These are phyloP conservation scores for Microthyrium microscopicum DNA, from an alignment of 2,329 filamentous ascomycete species.

Conservation along the genomic window DNA sequence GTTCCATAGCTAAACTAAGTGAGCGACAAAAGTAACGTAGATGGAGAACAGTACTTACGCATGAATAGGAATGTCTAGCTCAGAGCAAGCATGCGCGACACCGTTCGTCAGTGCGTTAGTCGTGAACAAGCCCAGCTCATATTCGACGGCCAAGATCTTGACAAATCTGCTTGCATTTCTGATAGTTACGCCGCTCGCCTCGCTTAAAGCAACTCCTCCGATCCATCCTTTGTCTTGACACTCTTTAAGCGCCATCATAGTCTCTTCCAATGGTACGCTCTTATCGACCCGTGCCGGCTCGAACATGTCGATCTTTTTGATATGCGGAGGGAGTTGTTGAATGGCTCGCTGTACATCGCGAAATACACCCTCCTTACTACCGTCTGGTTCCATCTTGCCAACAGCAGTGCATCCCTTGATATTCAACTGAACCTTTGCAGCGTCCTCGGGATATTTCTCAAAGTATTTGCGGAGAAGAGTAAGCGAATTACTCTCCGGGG, in stretches of 20 bases:
- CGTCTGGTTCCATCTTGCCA: constrained; percentile 20
- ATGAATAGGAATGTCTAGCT: constrained; percentile 51
- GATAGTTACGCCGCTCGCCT: constrained; percentile 28
- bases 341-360: not conserved
- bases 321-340: too few relatives aligned
- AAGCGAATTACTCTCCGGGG: constrained; percentile 28
- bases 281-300: constrained; percentile 29
- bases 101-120: constrained; percentile 41
- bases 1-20: too few relatives aligned
- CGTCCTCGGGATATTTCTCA: constrained; percentile 32
- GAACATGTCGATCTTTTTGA: constrained; percentile 32
- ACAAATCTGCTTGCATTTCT: constrained; percentile 33
- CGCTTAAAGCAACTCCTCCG: constrained; percentile 29
- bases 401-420: constrained; percentile 30
- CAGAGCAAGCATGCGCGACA: constrained; percentile 38
- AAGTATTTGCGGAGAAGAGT: constrained; percentile 34
- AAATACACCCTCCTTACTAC: not conserved
- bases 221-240: constrained; percentile 24
- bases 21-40: too few relatives aligned
- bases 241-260: constrained; percentile 25
- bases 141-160: constrained; percentile 42
- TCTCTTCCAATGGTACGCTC: constrained; percentile 27
- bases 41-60: too few relatives aligned
- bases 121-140: constrained; percentile 41
- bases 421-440: constrained; percentile 31